Percentiles rank a stretch among this genome's conserved stretches.
phyloP scores from a whole-genome alignment of 495 filamentous ascomycete genomes.

The Penicillium angulare region DNA sequence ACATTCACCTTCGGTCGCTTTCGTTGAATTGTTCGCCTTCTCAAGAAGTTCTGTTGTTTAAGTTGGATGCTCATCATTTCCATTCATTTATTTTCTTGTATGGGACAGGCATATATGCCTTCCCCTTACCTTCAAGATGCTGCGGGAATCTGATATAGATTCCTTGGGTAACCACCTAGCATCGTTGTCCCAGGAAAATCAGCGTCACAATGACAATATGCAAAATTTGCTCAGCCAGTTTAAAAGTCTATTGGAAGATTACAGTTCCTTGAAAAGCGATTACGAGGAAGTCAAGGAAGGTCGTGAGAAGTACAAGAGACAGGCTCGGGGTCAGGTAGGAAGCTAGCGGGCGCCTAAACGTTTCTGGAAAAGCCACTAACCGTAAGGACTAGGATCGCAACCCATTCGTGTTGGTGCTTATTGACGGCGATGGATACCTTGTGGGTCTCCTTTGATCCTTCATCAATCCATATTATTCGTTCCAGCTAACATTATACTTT shows the following conservation, averaged over 20 bases:
- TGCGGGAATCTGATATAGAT: slow-evolving; percentile 40
- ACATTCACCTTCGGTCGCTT: not conserved
- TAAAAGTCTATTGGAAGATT: slow-evolving; percentile 43
- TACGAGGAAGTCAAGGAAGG: slow-evolving; percentile 56
- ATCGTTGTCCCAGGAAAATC: slow-evolving; percentile 26
- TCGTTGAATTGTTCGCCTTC: not conserved
- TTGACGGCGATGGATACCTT: slow-evolving; percentile 63
- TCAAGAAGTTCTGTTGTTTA: not conserved
- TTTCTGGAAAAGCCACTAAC: not conserved
- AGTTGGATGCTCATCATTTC: slow-evolving; percentile 10
- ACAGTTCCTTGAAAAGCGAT: slow-evolving; percentile 54
- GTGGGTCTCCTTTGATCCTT: slow-evolving; percentile 15
- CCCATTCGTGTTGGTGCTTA: slow-evolving; percentile 57
- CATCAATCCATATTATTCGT: not conserved
- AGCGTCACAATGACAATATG: slow-evolving; percentile 36
- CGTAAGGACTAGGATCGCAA: slow-evolving; percentile 45
- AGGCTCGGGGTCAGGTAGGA: slow-evolving; percentile 50
- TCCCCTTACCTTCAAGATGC: slow-evolving; percentile 28
- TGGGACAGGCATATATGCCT: slow-evolving; percentile 27
- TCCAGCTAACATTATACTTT: not conserved
- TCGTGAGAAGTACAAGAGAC: slow-evolving; percentile 52
- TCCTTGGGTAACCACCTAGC: slow-evolving; percentile 28
- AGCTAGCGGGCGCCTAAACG: not conserved
- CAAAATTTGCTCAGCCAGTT: slow-evolving; percentile 39
- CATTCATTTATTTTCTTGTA: not conserved